Evolutionary conservation across 208 protist species (phyloP), one percentile per base, ranked within the genome.

Genomic region (Wallacemonas sp.): DNA sequence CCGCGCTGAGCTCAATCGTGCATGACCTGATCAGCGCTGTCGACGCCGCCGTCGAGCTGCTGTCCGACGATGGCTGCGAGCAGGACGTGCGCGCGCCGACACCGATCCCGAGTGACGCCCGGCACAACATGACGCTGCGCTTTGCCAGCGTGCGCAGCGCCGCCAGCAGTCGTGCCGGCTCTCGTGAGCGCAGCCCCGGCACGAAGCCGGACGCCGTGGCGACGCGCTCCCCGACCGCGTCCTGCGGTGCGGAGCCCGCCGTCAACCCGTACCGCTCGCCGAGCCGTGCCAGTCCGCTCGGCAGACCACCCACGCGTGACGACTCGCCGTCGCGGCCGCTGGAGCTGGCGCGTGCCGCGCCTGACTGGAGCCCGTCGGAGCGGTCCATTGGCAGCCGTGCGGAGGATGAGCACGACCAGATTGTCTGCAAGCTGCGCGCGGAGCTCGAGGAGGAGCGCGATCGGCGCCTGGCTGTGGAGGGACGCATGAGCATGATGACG

Each of bases 21-120:
- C n/a, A 48, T 5, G 5, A 22, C 11, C 42, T 73, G 2, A 38
- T 62, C 32, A 16, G 59, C n/a, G 20, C 2, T 2, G 38, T 73
- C 8, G 67, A 66, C 20, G 7, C 3, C 33, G 50, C 67, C 3
- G 48, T 73, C 5, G 67, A 65, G 14, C 7, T 54, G 38, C 49
- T 73, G 28, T 11, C 18, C 12, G 29, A 29, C 11, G 67, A 66
- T 31, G 45, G 38, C 26, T 61, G 59, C 23, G 67, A 73, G 28
- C 2, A 31, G 29, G 48, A 18, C 31, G 16, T 48, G 57, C 18
- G 10, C n/a, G 26, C 33, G 38, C 16, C 31, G 12, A 39, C 55
- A 22, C 55, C 38, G 4, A 55, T 55, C 26, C 48, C 48, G 0
- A 20, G 29, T 7, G 48, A 55, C 25, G 48, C 32, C 16, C 32